Evolutionary conservation across 1,284 basidiomycete genomes (phyloP).

Genomic region (Chalciporus sp.): DNA sequence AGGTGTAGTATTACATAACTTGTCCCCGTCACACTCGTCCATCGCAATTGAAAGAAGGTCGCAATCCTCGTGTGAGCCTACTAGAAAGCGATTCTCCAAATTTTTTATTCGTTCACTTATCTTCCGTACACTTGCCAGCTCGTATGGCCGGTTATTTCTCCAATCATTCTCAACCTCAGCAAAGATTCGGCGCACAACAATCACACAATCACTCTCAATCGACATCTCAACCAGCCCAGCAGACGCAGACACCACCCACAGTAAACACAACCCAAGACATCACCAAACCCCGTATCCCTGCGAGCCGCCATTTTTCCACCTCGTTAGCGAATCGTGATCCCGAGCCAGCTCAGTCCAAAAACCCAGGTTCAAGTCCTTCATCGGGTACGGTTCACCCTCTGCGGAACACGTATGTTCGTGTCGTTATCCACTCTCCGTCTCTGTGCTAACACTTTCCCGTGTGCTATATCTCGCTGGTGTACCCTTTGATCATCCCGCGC

Average conservation of each 20-base stretch:
- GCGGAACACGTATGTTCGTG: constrained; percentile 79
- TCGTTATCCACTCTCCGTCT: constrained; percentile 13
- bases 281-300: constrained; percentile 47
- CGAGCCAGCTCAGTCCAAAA: constrained; percentile 32
- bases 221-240: constrained; percentile 45
- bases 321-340: constrained; percentile 46
- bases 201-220: constrained; percentile 63
- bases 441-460: constrained; percentile 15
- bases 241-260: constrained; percentile 41
- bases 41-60: constrained; percentile 3
- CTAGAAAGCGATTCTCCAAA: neutral
- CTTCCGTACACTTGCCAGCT: neutral
- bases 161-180: constrained; percentile 74
- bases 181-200: constrained; percentile 59
- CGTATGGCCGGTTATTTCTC: constrained; percentile 69
- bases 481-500: neutral
- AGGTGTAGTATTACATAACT: constrained; percentile 31
- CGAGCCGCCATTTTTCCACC: constrained; percentile 77
- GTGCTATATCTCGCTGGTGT: constrained; percentile 4
- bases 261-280: constrained; percentile 17
- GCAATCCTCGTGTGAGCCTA: neutral
- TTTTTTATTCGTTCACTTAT: constrained; percentile 34
- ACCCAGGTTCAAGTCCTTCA: constrained; percentile 16
- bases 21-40: constrained; percentile 8
- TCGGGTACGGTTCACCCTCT: constrained; percentile 61